These are phyloP conservation scores for Astrephomene gubernaculifera DNA, from an alignment of 139 green algal genomes.

Conservation along the genomic window DNA sequence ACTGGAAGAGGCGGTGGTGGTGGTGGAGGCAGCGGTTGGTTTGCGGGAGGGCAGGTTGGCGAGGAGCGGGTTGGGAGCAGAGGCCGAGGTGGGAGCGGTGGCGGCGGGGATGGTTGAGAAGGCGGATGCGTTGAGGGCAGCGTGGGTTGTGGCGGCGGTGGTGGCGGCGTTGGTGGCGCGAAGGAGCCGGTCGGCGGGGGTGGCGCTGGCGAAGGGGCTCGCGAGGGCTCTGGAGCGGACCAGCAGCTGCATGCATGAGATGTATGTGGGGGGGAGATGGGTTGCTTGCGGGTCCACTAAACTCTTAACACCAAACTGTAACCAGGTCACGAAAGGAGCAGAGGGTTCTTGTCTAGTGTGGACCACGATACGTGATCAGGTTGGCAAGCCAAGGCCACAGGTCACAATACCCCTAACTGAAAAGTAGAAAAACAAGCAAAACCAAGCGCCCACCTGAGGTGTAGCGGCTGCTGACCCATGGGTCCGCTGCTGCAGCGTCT, in stretches of 20 bases:
- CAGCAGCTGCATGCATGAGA: constrained; percentile 6
- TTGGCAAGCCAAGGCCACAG: too few species aligned
- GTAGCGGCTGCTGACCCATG: neutral
- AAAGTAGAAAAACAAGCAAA: too few species aligned
- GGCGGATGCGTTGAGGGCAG: neutral
- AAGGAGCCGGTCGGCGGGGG: neutral
- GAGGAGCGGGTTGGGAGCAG: constrained; percentile 18
- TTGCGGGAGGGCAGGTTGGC: constrained; percentile 29
- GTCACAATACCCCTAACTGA: too few species aligned
- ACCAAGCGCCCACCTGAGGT: constrained; percentile 16
- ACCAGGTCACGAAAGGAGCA: too few species aligned
- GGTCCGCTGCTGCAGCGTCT: neutral
- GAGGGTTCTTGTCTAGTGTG: too few species aligned
- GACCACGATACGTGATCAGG: too few species aligned
- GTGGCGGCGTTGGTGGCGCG: neutral
- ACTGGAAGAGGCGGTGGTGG: neutral
- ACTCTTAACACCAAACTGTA: too few species aligned
- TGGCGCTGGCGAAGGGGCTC: constrained; percentile 16
- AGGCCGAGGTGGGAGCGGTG: neutral
- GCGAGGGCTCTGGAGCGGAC: neutral
- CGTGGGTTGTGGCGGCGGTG: neutral
- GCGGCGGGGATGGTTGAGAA: neutral
- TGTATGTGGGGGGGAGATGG: too few species aligned
- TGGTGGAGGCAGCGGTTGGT: neutral
- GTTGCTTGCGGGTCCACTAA: too few species aligned